Evolutionary conservation across 768 basidiomycete species (phyloP).

Genomic region (Krasilnikovozyma curviuscula): DNA sequence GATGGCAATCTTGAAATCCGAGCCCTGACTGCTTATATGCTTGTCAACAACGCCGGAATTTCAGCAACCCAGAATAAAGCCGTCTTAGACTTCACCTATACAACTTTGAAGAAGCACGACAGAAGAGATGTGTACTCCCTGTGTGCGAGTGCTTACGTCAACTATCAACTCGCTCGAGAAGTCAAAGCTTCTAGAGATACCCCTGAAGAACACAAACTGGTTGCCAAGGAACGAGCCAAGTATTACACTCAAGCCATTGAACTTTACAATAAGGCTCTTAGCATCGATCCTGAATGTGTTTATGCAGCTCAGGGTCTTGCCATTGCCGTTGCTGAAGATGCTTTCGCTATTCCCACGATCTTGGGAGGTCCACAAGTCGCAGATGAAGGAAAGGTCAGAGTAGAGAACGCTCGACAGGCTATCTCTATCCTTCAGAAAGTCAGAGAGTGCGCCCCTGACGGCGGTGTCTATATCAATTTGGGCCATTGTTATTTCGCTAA

Average conservation of each 20-base stretch:
- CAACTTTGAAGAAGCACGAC: conserved; percentile 67
- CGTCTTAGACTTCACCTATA: conserved; percentile 76
- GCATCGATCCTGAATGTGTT: conserved; percentile 64
- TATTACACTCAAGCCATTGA: conserved; percentile 69
- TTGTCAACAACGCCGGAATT: conserved; percentile 45
- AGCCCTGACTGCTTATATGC: conserved; percentile 82
- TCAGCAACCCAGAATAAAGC: conserved; percentile 34
- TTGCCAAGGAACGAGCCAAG: conserved; percentile 41
- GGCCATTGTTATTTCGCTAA: conserved; percentile 84
- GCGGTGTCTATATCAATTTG: conserved; percentile 85
- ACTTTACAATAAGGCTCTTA: conserved; percentile 78
- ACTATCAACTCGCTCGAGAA: conserved; percentile 72
- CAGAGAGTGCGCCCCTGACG: conserved; percentile 60
- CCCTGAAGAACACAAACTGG: conserved; percentile 29
- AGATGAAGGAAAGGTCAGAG: conserved; percentile 3
- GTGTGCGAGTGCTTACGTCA: conserved; percentile 70
- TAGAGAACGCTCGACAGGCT: conserved; percentile 57
- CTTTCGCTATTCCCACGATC: conserved; percentile 37
- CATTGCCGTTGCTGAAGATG: conserved; percentile 82
- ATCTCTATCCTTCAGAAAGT: conserved; percentile 77
- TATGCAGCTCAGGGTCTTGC: conserved; percentile 90
- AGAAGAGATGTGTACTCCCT: conserved; percentile 77
- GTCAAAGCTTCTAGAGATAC: conserved; percentile 37
- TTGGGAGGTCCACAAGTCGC: conserved; percentile 34
- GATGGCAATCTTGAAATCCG: conserved; percentile 66